Conservation (phyloP, 1,284 basidiomycete species). For the Microbotryum intermedium region DNA sequence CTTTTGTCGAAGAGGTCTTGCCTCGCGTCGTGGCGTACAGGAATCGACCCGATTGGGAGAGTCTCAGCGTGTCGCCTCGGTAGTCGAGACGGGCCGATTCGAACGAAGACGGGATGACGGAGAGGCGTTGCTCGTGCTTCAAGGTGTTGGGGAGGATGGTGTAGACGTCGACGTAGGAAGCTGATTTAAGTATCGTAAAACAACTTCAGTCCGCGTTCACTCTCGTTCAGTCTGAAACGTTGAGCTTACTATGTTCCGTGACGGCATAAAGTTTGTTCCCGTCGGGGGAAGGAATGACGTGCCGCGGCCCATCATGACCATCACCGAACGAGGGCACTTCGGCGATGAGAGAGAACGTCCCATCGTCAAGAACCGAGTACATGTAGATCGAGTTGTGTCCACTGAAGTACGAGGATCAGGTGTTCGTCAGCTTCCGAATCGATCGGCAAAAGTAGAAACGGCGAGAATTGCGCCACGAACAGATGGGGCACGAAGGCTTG, state of each 20-base stretch:
- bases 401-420: slow-evolving; percentile 26
- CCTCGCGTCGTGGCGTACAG: slow-evolving; percentile 42
- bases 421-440: not conserved
- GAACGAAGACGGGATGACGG: slow-evolving; percentile 25
- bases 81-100: slow-evolving; percentile 17
- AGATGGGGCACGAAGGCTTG: slow-evolving; percentile 37
- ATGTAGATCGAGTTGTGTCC: slow-evolving; percentile 42
- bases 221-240: not conserved
- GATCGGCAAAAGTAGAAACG: not conserved
- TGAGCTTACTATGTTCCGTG: slow-evolving; percentile 31
- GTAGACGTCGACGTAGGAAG: slow-evolving; percentile 34
- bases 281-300: slow-evolving; percentile 38
- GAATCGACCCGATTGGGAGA: slow-evolving; percentile 34
- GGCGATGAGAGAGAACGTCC: slow-evolving; percentile 33
- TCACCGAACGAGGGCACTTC: slow-evolving; percentile 37
- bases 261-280: slow-evolving; percentile 40
- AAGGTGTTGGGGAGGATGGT: slow-evolving; percentile 16
- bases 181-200: not conserved
- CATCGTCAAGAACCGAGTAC: slow-evolving; percentile 35
- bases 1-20: slow-evolving; percentile 34
- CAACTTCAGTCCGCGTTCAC: not conserved
- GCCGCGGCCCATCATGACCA: slow-evolving; percentile 40
- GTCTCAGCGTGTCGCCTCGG: slow-evolving; percentile 42
- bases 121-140: slow-evolving; percentile 25
- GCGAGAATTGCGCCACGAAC: slow-evolving; percentile 22